Evolutionary conservation across 2,329 filamentous ascomycete genomes (phyloP), one percentile per base, ranked within the genome.

Genomic region (Fusarium luffae): DNA sequence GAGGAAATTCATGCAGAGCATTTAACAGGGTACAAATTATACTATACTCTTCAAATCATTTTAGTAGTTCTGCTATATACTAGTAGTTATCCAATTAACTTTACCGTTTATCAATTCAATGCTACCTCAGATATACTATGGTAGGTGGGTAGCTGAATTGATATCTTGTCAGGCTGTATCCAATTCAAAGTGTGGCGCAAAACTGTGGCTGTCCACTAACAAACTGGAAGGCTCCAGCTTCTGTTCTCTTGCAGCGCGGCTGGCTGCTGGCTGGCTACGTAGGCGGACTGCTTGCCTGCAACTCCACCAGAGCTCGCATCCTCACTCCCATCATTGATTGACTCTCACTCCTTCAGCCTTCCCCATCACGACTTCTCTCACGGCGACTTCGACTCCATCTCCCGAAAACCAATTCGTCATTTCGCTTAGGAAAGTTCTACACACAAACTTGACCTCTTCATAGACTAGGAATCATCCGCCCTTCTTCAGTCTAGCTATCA

Each of bases 281-380:
- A 79, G 77, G 75, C 79, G 71, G 73, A 71, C 66, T 81, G 79
- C 77, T 80, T 82, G 80, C 79, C 79, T 80, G 69, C 71, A 69
- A 69, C 65, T 68, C 73, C 70, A 72, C 73, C 73, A 70, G 59
- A 75, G 68, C 72, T 74, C 70, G 56, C 71, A 66, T 73, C 66
- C 43, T 60, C 63, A 66, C n/a, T 61, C 64, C 62, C 59, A 62
- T 60, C 61, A 65, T 60, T 46, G 34, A 63, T 64, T 44, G 49
- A 63, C 43, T 48, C 66, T 64, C 55, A 63, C 54, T 55, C 58
- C 46, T 37, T 55, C 48, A 62, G 64, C 52, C 51, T 71, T 62
- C 48, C 52, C 23, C 49, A 52, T 42, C 34, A 28, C 49, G 49
- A 55, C 27, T 49, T 37, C 32, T 48, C 54, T n/a, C 21, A 37